Evolutionary conservation across 1,139 yeast genomes (phyloP).

Genomic region (Candida neerlandica): DNA sequence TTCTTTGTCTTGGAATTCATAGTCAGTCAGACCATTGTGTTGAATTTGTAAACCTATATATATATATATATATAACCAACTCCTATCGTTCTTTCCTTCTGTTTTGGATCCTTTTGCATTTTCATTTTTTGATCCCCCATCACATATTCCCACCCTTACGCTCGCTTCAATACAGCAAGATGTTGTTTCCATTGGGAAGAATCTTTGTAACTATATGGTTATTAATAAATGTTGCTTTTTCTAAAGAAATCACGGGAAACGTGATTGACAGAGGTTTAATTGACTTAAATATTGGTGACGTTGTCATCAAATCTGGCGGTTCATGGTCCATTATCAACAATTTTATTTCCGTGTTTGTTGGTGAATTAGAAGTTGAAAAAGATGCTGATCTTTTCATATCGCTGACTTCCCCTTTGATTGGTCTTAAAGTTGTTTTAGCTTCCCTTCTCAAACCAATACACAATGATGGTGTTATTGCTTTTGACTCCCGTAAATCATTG

Average conservation of each 20-base stretch:
- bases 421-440: slow-evolving; percentile 16
- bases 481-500: slow-evolving; percentile 23
- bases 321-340: slow-evolving; percentile 38
- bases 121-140: no score
- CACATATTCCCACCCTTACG: no score
- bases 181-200: no score
- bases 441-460: slow-evolving; percentile 18
- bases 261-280: slow-evolving; percentile 21
- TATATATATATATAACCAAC: no score
- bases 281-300: slow-evolving; percentile 22
- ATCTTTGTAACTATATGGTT: no score
- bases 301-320: slow-evolving; percentile 26
- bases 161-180: no score
- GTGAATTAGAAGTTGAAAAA: slow-evolving; percentile 21
- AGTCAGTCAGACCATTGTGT: no score
- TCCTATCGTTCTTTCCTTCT: no score
- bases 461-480: slow-evolving; percentile 27
- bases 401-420: slow-evolving; percentile 8
- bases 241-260: slow-evolving; percentile 6
- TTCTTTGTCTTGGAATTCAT: no score
- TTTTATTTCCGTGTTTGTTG: slow-evolving; percentile 25
- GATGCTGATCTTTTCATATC: slow-evolving; percentile 27
- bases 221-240: no score
- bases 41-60: no score
- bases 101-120: no score